phyloP scores from a whole-genome alignment of 2,329 filamentous ascomycete species.

The Gaeumannomyces tritici region DNA sequence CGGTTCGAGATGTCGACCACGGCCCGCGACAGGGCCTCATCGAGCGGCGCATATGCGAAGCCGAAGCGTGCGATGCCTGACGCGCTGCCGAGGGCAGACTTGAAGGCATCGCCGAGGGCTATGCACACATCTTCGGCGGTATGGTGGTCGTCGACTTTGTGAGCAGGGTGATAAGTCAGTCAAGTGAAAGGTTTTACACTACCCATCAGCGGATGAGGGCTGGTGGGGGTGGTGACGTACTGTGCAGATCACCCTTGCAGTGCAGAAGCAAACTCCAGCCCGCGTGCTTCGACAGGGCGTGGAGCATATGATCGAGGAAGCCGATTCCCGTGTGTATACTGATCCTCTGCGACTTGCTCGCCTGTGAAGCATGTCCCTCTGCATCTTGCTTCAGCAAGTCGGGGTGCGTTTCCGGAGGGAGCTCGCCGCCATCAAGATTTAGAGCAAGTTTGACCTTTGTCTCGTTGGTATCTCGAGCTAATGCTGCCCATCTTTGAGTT shows the following conservation, averaged over 20 bases:
- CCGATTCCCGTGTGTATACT: constrained; percentile 88
- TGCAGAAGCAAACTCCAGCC: constrained; percentile 83
- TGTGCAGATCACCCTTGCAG: constrained; percentile 85
- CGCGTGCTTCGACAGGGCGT: constrained; percentile 90
- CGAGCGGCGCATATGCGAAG: constrained; percentile 82
- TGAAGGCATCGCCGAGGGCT: constrained; percentile 79
- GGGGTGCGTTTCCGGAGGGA: constrained; percentile 54
- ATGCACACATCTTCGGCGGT: constrained; percentile 94
- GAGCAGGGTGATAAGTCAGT: not conserved
- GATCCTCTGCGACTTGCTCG: constrained; percentile 77
- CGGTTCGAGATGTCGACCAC: constrained; percentile 94
- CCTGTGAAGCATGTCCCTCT: constrained; percentile 71
- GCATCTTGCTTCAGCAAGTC: constrained; percentile 37
- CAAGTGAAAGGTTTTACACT: too few species aligned
- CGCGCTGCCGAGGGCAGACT: constrained; percentile 65
- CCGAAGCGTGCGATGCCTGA: constrained; percentile 85
- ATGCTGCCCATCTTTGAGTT: constrained; percentile 51
- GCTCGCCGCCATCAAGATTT: constrained; percentile 83
- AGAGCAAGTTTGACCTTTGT: constrained; percentile 91
- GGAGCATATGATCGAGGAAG: constrained; percentile 97
- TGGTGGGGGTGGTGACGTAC: constrained; percentile 41
- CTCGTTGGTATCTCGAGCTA: constrained; percentile 92
- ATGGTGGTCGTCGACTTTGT: constrained; percentile 90
- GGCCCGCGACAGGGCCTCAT: constrained; percentile 87
- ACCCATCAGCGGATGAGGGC: too few species aligned